A percentile compares a stretch with the other conserved stretches of the same genome.
These are phyloP conservation scores for Mortierella sp. DNA, from an alignment of 371 early-diverging fungal genomes.

Conservation along the genomic window DNA sequence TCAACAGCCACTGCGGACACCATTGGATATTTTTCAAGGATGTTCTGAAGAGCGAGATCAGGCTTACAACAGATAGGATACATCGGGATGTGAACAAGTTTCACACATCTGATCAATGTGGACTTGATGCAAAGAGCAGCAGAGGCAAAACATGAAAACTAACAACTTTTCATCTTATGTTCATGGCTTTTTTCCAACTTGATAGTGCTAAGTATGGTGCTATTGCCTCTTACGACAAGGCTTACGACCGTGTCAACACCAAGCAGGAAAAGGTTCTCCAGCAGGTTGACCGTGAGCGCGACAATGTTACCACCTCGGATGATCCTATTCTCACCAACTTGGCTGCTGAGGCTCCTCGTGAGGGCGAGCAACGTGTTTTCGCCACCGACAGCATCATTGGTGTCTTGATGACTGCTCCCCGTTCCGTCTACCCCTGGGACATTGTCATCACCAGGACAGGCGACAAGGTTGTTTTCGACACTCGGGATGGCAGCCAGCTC, in stretches of 20 bases:
- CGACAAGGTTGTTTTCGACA: constrained; percentile 92
- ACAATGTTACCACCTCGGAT: constrained; percentile 85
- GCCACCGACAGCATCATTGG: constrained; percentile 94
- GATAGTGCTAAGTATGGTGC: constrained; percentile 75
- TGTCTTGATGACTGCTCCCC: constrained; percentile 93
- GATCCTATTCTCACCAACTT: constrained; percentile 82
- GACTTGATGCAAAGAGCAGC: background rate
- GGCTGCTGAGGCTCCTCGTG: constrained; percentile 69
- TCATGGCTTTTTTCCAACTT: background rate
- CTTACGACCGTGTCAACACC: constrained; percentile 89
- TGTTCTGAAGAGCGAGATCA: background rate
- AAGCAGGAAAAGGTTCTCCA: constrained; percentile 84
- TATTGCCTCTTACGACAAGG: constrained; percentile 84
- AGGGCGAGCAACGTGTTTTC: constrained; percentile 82
- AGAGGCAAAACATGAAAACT: background rate
- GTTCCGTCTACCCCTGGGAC: constrained; percentile 97
- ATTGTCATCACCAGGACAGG: constrained; percentile 91
- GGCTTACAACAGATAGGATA: background rate
- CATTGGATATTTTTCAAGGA: background rate
- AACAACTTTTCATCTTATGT: background rate
- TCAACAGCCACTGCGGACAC: background rate
- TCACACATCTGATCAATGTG: background rate
- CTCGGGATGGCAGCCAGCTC: constrained; percentile 84
- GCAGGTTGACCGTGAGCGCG: constrained; percentile 77
- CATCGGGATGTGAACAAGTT: background rate